phyloP scores from a whole-genome alignment of 192 early-diverging fungal genomes.

The Rhizophagus clarus region DNA sequence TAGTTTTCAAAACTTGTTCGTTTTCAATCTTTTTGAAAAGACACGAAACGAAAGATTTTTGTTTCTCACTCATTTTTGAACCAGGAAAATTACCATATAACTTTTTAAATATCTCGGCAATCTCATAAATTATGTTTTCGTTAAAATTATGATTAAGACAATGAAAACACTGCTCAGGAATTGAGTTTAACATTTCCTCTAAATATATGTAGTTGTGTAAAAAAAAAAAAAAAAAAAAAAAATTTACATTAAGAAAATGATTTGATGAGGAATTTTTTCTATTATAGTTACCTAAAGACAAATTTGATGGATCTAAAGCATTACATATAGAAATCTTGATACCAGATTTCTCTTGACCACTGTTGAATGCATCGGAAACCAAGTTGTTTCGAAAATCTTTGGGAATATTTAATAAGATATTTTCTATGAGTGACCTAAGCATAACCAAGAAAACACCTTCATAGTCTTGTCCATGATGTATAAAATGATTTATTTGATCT shows the following conservation, averaged over 20 bases:
- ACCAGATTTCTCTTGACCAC: neutral
- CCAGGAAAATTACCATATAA: slow-evolving; percentile 9
- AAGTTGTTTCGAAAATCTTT: neutral
- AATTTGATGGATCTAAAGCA: neutral
- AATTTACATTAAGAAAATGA: neutral
- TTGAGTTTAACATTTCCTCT: slow-evolving; percentile 5
- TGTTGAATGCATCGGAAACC: neutral
- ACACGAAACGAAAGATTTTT: neutral
- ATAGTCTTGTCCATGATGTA: neutral
- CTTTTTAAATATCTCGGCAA: slow-evolving; percentile 10
- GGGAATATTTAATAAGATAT: neutral
- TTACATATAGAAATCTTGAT: slow-evolving; percentile 11
- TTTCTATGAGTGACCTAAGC: neutral
- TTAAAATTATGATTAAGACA: slow-evolving; percentile 5
- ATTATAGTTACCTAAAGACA: neutral
- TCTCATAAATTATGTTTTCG: neutral
- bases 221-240: neutral
- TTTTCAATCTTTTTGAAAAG: slow-evolving; percentile 7
- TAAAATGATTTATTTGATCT: slow-evolving; percentile 6
- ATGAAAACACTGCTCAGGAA: slow-evolving; percentile 4
- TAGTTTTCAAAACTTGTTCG: neutral
- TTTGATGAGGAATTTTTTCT: neutral
- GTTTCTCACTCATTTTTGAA: neutral
- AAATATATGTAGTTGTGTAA: neutral
- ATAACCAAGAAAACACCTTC: neutral